A percentile compares a stretch with the other conserved stretches of the same genome.
phyloP scores from a whole-genome alignment of 2,329 filamentous ascomycete species.

The Ascochyta viciae-villosae region DNA sequence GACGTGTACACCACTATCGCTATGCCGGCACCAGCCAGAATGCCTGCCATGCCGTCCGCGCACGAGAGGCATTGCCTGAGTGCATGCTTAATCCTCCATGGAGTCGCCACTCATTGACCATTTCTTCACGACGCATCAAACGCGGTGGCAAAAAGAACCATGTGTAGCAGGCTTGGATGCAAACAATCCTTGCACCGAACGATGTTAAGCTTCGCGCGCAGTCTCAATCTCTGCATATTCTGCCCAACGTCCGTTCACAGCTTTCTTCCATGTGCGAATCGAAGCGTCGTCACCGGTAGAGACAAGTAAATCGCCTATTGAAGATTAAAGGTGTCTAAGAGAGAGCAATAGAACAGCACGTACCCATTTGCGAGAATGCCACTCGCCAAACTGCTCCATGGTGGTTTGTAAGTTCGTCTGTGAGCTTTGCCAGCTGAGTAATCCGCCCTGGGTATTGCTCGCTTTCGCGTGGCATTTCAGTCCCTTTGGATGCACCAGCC shows the following conservation, averaged over 20 bases:
- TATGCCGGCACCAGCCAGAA: not conserved
- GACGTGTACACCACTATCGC: not conserved
- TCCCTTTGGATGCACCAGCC: conserved; percentile 51
- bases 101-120: not conserved
- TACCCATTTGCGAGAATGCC: conserved; percentile 64
- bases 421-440: conserved; percentile 67
- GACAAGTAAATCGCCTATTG: conserved; percentile 72
- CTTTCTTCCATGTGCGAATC: conserved; percentile 59
- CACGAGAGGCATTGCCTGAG: not conserved
- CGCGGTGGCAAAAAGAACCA: not conserved
- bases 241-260: conserved; percentile 56
- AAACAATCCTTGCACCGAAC: not conserved
- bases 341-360: conserved; percentile 14
- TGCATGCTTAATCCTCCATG: not conserved
- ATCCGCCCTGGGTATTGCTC: conserved; percentile 70
- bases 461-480: conserved; percentile 60
- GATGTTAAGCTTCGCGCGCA: conserved; percentile 35
- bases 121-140: not conserved
- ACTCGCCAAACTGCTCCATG: conserved; percentile 78
- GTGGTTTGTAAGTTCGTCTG: conserved; percentile 71
- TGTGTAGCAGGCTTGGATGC: not conserved
- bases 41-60: not conserved
- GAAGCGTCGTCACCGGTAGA: conserved; percentile 79
- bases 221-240: conserved; percentile 58
- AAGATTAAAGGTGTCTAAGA: conserved; percentile 9